A percentile compares a stretch with the other conserved stretches of the same genome.
phyloP scores from a whole-genome alignment of 1,284 basidiomycete genomes.

The Trichosporon ovoides region DNA sequence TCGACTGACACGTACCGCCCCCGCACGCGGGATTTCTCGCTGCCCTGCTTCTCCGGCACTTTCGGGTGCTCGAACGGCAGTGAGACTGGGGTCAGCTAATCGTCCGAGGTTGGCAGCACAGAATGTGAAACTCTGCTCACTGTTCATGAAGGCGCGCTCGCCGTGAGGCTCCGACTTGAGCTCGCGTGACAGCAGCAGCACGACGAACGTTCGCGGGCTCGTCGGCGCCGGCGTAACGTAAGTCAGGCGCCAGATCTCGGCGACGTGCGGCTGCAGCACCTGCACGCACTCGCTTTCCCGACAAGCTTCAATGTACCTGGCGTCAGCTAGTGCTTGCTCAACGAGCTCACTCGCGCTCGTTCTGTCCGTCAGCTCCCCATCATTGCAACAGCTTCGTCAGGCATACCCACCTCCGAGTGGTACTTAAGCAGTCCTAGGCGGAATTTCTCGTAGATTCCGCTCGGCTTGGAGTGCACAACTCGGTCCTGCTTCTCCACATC shows the following conservation, averaged over 20 bases:
- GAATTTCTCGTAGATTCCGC: conserved; percentile 41
- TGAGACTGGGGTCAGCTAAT: conserved; percentile 29
- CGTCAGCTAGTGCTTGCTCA: conserved; percentile 18
- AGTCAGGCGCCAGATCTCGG: conserved; percentile 47
- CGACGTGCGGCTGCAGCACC: conserved; percentile 38
- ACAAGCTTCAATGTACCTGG: conserved; percentile 43
- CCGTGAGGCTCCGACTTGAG: conserved; percentile 29
- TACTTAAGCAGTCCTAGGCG: conserved; percentile 41
- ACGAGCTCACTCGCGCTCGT: conserved; percentile 21
- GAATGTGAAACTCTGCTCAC: conserved; percentile 15
- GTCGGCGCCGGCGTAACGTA: conserved; percentile 46
- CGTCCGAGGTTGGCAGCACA: background rate
- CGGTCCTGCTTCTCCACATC: conserved; percentile 28
- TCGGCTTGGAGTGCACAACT: conserved; percentile 27
- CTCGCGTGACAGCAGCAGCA: conserved; percentile 38
- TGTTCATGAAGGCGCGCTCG: conserved; percentile 42
- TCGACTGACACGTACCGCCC: conserved; percentile 47
- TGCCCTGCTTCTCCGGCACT: conserved; percentile 37
- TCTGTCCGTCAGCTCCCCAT: conserved; percentile 9
- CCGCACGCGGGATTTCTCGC: conserved; percentile 38
- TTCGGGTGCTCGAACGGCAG: conserved; percentile 43
- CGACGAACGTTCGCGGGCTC: conserved; percentile 44
- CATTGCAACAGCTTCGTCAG: too few relatives aligned
- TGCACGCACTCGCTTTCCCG: conserved; percentile 43
- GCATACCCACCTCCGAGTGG: conserved; percentile 15